Base-by-base conservation (phyloP, 371 early-diverging fungal species). In the Fennellomyces sp. region DNA sequence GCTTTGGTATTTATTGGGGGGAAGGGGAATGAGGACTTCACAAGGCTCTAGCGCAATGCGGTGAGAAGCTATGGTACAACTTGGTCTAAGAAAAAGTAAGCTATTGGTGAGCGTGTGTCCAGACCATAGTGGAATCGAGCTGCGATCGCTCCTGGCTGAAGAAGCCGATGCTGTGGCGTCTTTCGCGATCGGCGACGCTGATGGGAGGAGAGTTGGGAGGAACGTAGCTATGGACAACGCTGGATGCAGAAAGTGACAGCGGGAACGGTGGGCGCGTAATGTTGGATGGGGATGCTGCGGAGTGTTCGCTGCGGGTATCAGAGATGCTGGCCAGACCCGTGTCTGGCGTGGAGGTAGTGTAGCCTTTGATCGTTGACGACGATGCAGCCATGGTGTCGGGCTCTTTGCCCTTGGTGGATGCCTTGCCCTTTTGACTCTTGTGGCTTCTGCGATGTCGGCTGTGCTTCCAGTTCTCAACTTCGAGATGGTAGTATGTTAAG, bases 401-500 rank as follows among this genome's bases (percentile, higher is more conserved):
- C 33, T 51, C 58, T 33, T 45, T 45, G 23, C 48, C 47, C 33
- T 57, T 57, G 30, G 27, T 19, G 13, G 41, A 28, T 55, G 41
- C 30, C 13, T 13, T 21, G 48, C 23, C 53, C 10, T 17, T 17
- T 27, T 29, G 13, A 11, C 17, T 61, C 25, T 52, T 52, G 2
- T 60, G 58, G 36, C 13, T 48, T 28, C 53, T 69, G 13, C 52
- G 33, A 26, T 57, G 60, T 27, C 57, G 64, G 7, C 38, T 41
- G 27, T 36, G 48, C 21, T 51, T 68, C 86, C 85, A 83, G 28
- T 74, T 63, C 15, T 84, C 85, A 0, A 81, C 87, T 31, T 85
- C 80, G 19, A 91, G 73, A 45, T 83, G 64, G 61, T 78, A 85
- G 36, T 80, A 92, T 30, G 69, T 81, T 5, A 87, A 69, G 7